Conservation (phyloP, 2,329 filamentous ascomycete genomes). For the Emmonsia crescens region DNA sequence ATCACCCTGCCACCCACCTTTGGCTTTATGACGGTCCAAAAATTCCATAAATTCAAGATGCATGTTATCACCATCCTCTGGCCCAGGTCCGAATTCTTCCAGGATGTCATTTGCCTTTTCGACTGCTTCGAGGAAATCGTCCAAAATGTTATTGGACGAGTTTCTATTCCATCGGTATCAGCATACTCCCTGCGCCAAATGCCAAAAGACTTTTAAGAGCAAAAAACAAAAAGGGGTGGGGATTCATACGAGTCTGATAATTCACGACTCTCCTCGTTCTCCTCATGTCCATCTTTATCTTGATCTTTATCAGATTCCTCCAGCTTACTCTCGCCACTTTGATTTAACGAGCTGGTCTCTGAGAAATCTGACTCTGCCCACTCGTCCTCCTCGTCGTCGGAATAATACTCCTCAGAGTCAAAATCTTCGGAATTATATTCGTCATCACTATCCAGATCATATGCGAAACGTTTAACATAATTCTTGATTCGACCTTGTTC, state of each 20-base stretch:
- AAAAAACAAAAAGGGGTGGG: background rate
- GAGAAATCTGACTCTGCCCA: slow-evolving; percentile 6
- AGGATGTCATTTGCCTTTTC: slow-evolving; percentile 2
- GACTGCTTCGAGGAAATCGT: background rate
- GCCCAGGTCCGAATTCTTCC: slow-evolving; percentile 5
- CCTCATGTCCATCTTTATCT: background rate
- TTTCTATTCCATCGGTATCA: background rate
- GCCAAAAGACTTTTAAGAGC: background rate
- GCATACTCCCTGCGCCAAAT: background rate
- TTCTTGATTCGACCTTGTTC: slow-evolving; percentile 10
- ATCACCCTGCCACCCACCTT: slow-evolving; percentile 16
- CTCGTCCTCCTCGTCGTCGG: slow-evolving; percentile 13
- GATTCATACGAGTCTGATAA: slow-evolving; percentile 1
- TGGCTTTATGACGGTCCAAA: slow-evolving; percentile 26
- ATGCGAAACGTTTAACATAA: slow-evolving; percentile 12
- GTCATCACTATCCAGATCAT: slow-evolving; percentile 18
- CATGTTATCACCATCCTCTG: slow-evolving; percentile 4
- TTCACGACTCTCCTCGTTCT: background rate
- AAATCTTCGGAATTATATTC: slow-evolving; percentile 16
- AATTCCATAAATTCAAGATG: slow-evolving; percentile 20
- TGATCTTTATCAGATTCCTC: background rate
- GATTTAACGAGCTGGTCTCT: background rate
- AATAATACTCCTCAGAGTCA: slow-evolving; percentile 11
- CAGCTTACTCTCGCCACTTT: slow-evolving; percentile 7
- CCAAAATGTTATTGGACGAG: background rate